Base-by-base conservation (phyloP, 2,329 filamentous ascomycete species). In the Lachnellula arida region DNA sequence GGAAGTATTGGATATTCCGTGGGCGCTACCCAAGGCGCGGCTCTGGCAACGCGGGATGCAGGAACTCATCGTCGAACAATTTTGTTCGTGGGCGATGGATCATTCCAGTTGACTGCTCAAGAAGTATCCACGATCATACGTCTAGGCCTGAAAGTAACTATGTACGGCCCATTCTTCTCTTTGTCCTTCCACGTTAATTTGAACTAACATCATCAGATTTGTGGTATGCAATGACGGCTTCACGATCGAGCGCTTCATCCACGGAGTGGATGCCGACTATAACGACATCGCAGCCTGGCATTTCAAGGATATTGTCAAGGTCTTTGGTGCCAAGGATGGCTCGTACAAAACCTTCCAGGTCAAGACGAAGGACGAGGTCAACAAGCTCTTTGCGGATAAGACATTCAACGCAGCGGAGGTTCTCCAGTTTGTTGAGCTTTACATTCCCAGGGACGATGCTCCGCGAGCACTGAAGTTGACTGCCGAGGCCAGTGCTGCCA, bases 211-310 rank as follows among this genome's bases (percentile, higher is more conserved):
- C 19, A 3, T 37, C 4, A 84, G 82, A 60, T 93, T 96, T 70
- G 79, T 94, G 60, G 87, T 96, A 63, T 91, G 88, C 78, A 95
- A 95, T 70, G 84, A 92, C 42, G 91, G 91, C 11, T 96, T 89
- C 74, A 94, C 91, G 9, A 94, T 95, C 70, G 91, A 96, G 74
- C 84, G 91, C 32, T 88, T 84, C 70, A 95, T 96, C 66, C 91
- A 96, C 72, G 90, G 90, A 52, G 87, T 87, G 84, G 77, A 91
- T 8, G 88, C 82, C 34, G 70, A 69, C 25, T 96, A 96, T 76
- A 96, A 96, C 68, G 89, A 96, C 68, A 85, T 96, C 55, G 78
- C 81, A 56, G 71, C 76, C 11, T 96, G 91, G 91, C 78, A 86
- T 50, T 88, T 86, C 76, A 84, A 82, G 69, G 82, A 84, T 19